These are phyloP conservation scores for Zygosaccharomyces bisporus DNA, from an alignment of 805 yeast species.

Conservation along the genomic window DNA sequence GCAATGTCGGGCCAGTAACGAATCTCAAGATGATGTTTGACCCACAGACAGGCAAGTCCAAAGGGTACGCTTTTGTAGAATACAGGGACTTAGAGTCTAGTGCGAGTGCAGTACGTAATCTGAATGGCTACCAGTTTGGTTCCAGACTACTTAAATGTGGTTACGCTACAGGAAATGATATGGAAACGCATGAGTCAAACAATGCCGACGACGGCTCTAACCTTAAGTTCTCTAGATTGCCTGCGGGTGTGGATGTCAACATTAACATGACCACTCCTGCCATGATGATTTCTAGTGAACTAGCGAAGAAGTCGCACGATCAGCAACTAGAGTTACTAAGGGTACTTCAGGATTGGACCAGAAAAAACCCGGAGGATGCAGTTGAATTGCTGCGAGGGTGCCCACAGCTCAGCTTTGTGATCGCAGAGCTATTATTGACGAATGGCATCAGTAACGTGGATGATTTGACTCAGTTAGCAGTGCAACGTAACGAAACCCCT, in stretches of 20 bases:
- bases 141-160: slow-evolving; percentile 70
- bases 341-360: slow-evolving; percentile 50
- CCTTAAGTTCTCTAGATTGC: slow-evolving; percentile 46
- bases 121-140: slow-evolving; percentile 75
- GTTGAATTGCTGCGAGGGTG: slow-evolving; percentile 56
- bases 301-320: slow-evolving; percentile 24
- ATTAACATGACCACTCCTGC: slow-evolving; percentile 39
- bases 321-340: slow-evolving; percentile 29
- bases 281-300: slow-evolving; percentile 36
- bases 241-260: slow-evolving; percentile 48
- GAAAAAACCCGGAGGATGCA: slow-evolving; percentile 54
- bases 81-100: slow-evolving; percentile 84
- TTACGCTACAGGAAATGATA: slow-evolving; percentile 53
- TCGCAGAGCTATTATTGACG: slow-evolving; percentile 65
- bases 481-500: slow-evolving; percentile 26
- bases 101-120: slow-evolving; percentile 82
- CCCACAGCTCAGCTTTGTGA: slow-evolving; percentile 81
- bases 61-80: slow-evolving; percentile 85
- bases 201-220: slow-evolving; percentile 10
- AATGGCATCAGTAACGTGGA: slow-evolving; percentile 35
- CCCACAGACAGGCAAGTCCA: slow-evolving; percentile 82
- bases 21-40: slow-evolving; percentile 76
- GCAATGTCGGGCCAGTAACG: slow-evolving; percentile 83
- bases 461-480: slow-evolving; percentile 35
- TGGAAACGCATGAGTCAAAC: slow-evolving; percentile 17